Evolutionary conservation across 148 eudicot genomes (phyloP).

Genomic region (Tetragonia tetragonoides): DNA sequence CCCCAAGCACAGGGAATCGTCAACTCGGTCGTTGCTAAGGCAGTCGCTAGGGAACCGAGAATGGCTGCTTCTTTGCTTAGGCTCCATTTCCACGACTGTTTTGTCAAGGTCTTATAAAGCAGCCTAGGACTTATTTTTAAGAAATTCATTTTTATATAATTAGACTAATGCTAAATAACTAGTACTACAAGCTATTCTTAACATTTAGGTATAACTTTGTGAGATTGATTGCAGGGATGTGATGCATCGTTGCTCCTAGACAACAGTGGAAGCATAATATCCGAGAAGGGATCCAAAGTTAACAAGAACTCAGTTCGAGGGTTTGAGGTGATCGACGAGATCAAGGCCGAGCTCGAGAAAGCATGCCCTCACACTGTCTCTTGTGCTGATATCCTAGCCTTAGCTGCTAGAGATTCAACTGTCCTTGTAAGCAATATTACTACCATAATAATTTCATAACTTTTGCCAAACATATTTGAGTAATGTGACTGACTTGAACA

Average conservation of each 20-base stretch:
- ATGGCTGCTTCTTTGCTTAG: conserved; percentile 86
- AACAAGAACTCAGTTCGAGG: conserved; percentile 77
- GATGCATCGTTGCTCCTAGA: conserved; percentile 81
- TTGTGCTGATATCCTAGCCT: conserved; percentile 72
- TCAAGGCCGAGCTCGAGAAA: conserved; percentile 69
- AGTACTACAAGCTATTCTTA: too few species aligned
- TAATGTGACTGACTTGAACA: not conserved
- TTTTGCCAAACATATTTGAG: not conserved
- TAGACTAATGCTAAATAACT: too few species aligned
- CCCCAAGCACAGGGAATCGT: conserved; percentile 59
- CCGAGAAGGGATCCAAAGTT: conserved; percentile 67
- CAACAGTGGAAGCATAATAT: conserved; percentile 48
- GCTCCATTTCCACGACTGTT: conserved; percentile 86
- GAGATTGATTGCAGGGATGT: conserved; percentile 53
- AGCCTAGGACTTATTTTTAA: too few species aligned
- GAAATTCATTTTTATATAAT: too few species aligned
- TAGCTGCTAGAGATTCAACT: conserved; percentile 76
- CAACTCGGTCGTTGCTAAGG: conserved; percentile 57
- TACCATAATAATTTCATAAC: not conserved
- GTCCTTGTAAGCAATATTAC: conserved; percentile 53
- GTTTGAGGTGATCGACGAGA: conserved; percentile 70
- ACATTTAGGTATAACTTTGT: not conserved
- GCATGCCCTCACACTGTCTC: conserved; percentile 82
- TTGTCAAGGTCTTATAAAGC: conserved; percentile 51
- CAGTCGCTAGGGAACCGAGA: conserved; percentile 61